Base-by-base conservation (phyloP, 176 grass and related monocot genomes). In the Avena atlantica region DNA sequence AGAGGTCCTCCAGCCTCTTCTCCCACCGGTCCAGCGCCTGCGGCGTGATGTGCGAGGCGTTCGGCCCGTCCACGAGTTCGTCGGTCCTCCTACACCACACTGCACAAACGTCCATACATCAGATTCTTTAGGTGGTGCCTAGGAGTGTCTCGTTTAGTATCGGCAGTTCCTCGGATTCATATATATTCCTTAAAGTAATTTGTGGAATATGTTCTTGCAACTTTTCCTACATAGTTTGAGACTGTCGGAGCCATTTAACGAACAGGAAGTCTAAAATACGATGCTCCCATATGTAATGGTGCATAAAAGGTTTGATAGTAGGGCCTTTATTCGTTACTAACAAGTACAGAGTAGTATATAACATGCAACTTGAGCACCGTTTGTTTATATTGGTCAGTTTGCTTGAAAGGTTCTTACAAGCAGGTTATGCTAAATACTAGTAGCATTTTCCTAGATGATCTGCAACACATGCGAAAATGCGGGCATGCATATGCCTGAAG, bases 11-110 rank as follows among this genome's bases (percentile, higher is more conserved):
- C 70, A 98, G 89, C 76, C 94, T 92, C 63, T 66, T 80, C 51
- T 96, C 97, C 97, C 97, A 98, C 76, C 97, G 61, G 66, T 96
- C 93, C 75, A 98, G 17, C 12, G 97, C 97, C 23, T 91, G 92
- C 3, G 97, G 97, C 4, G 97, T 98, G 60, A 98, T 98, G 61
- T 96, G 94, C 7, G 94, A 91, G 8, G 97, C 94, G 12, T 98
- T 98, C 1, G 97, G 97, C 2, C 97, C 97, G 70, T 98, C 97
- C 1, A 98, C 94, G 7, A 98, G 97, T 61, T 99, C 97, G 27
- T 99, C 94, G 44, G 97, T 99, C 68, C 97, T 94, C 89, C 97
- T 93, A 65, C 97, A 99, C 97, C 97, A 99, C 15, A 99, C 97
- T 99, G 83, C 19, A 78, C 24, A 57, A 36, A 79, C 15, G 50